Evolutionary conservation across 805 yeast species (phyloP).

Genomic region (Sugiyamaella qingdaonensis): DNA sequence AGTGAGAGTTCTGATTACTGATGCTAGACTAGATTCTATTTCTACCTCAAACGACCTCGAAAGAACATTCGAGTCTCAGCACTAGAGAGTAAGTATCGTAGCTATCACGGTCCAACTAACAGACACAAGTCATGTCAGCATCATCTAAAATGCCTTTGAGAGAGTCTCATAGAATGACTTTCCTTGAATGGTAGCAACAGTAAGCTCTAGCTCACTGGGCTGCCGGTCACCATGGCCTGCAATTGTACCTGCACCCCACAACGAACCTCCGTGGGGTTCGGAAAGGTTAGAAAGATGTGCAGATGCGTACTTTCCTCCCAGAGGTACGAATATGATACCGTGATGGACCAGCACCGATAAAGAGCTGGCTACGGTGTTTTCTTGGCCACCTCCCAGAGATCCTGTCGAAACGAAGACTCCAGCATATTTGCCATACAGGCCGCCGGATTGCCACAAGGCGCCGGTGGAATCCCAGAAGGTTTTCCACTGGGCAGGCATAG

Average conservation of each 20-base stretch:
- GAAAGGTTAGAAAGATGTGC: slow-evolving; percentile 51
- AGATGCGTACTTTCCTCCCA: slow-evolving; percentile 63
- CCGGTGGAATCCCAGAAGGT: slow-evolving; percentile 78
- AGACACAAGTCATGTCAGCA: background rate
- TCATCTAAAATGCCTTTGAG: slow-evolving; percentile 18
- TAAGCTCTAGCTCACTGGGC: slow-evolving; percentile 60
- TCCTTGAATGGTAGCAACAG: slow-evolving; percentile 68
- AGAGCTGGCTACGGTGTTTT: slow-evolving; percentile 55
- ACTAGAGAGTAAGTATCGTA: no score
- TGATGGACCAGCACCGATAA: slow-evolving; percentile 65
- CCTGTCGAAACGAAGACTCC: slow-evolving; percentile 72
- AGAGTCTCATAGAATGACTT: slow-evolving; percentile 50
- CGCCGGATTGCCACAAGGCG: slow-evolving; percentile 68
- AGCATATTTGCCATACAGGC: slow-evolving; percentile 68
- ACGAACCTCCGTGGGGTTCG: slow-evolving; percentile 77
- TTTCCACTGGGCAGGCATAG: slow-evolving; percentile 69
- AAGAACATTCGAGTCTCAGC: no score
- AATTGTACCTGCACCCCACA: slow-evolving; percentile 84
- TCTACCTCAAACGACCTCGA: no score
- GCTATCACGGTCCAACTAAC: no score
- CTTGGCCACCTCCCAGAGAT: slow-evolving; percentile 76
- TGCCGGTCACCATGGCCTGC: slow-evolving; percentile 79
- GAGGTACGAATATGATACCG: slow-evolving; percentile 72
- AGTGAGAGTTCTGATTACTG: no score
- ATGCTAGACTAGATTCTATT: no score